Evolutionary conservation across 228 moss, liverwort and hornwort genomes (phyloP).

Genomic region (Sphagnum fallax): DNA sequence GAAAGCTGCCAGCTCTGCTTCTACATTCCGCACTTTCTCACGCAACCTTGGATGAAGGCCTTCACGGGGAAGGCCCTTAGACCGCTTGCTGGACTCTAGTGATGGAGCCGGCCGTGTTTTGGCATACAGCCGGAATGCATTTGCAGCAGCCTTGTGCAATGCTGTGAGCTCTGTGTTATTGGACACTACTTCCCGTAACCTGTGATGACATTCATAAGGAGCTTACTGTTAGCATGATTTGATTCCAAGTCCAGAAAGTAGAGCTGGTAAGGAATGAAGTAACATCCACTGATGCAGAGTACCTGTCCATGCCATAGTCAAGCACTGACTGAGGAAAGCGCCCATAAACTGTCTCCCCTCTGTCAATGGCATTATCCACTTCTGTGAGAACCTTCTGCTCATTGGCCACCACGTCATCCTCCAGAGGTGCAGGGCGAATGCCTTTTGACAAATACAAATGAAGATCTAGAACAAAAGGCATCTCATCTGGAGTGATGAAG

Average conservation of each 20-base stretch:
- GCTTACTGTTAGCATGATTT: too few species aligned
- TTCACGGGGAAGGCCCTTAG: conserved; percentile 72
- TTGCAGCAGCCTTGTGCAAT: conserved; percentile 68
- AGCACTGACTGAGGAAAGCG: conserved; percentile 83
- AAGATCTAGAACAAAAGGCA: conserved; percentile 90
- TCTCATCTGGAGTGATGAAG: conserved; percentile 72
- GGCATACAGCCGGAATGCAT: conserved; percentile 73
- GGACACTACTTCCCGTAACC: conserved; percentile 61
- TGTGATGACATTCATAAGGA: background rate
- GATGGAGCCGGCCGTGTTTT: conserved; percentile 83
- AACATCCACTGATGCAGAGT: too few species aligned
- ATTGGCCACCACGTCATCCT: conserved; percentile 58
- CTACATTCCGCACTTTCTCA: conserved; percentile 38
- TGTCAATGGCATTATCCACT: conserved; percentile 44
- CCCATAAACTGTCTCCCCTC: conserved; percentile 80
- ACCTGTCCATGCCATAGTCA: conserved; percentile 75
- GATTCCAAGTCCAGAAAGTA: too few species aligned
- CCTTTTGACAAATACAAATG: conserved; percentile 86
- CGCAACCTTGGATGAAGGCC: conserved; percentile 80
- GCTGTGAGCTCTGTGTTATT: conserved; percentile 56
- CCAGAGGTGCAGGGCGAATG: conserved; percentile 65
- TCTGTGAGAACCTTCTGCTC: conserved; percentile 42
- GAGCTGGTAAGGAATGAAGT: too few species aligned
- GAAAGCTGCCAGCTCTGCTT: conserved; percentile 86
- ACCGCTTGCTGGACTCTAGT: conserved; percentile 77